Evolutionary conservation across 805 yeast species (phyloP), one percentile per base, ranked within the genome.

Genomic region (Candida ovalis): DNA sequence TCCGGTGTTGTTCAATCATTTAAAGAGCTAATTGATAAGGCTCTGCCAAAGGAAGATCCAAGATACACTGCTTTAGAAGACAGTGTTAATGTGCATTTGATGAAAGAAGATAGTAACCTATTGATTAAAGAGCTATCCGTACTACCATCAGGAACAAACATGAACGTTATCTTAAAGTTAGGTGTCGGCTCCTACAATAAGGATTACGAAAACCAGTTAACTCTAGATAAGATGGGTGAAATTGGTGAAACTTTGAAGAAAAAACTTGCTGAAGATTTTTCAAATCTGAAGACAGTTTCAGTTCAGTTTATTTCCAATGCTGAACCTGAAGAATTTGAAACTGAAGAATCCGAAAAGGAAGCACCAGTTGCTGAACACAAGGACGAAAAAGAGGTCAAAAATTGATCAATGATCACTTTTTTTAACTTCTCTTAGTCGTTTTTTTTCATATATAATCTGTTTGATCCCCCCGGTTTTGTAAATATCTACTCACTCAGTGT

Each of bases 11-110:
- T 75, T 49, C 75, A 76, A 24, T 81, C 97, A 0, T 75, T 84
- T 58, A 76, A 76, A 50, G 98, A 92, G 62, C 71, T 92, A 40
- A 75, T 88, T 27, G 99, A 92, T 60, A 77, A 81, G 53, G 84
- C 92, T 2, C 68, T 84, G 35, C 72, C 79, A 15, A 67, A 64
- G 15, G 66, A 64, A 0, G 82, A 81, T 52, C 76, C 74, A 42
- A 71, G 80, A 42, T 85, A 78, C 53, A 56, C 59, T 18, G 63
- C 66, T 24, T 52, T 77, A 32, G 67, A 70, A 45, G 65, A 62
- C 47, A 60, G 69, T 4, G 62, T 77, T 25, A 68, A 67, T 40
- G 59, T 60, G 12, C 46, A 51, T 24, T 57, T 50, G 51, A 64
- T 56, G 74, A 71, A 61, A 55, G 52, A 54, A 6, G 70, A 69